These are phyloP conservation scores for Ramalina intermedia DNA, from an alignment of 495 filamentous ascomycete genomes.

Conservation along the genomic window DNA sequence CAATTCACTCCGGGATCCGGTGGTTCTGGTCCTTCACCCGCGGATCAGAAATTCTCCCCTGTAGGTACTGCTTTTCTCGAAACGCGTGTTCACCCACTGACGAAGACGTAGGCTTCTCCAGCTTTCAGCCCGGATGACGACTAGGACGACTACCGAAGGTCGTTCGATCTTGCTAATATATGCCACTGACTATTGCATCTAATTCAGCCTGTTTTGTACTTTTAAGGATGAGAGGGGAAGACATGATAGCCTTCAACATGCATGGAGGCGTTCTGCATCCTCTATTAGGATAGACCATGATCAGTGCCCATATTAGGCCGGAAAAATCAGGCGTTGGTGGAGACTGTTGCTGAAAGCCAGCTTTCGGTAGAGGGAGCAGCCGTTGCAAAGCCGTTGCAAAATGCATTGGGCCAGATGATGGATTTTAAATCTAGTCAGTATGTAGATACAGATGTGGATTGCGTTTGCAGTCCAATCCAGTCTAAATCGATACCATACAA, in stretches of 20 bases:
- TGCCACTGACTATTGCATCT: not conserved
- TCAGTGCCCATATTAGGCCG: no score
- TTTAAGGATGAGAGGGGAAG: not conserved
- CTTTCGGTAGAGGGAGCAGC: no score
- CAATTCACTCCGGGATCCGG: constrained; percentile 11
- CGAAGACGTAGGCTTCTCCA: not conserved
- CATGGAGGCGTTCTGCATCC: not conserved
- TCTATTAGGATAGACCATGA: not conserved
- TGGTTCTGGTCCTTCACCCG: not conserved
- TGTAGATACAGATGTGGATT: no score
- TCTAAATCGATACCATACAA: no score
- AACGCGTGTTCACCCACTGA: not conserved
- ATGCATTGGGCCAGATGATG: no score
- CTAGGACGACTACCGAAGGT: not conserved
- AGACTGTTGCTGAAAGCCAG: no score
- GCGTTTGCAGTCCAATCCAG: no score
- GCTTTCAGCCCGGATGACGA: constrained; percentile 3
- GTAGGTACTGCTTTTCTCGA: not conserved
- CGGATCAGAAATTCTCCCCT: constrained; percentile 2
- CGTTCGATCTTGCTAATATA: not conserved
- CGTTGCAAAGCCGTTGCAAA: no score
- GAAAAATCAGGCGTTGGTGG: no score
- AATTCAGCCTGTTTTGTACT: not conserved
- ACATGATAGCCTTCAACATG: not conserved
- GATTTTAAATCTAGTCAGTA: no score